Base-by-base conservation (phyloP, 768 basidiomycete genomes). In the Strobilomyces confusus region DNA sequence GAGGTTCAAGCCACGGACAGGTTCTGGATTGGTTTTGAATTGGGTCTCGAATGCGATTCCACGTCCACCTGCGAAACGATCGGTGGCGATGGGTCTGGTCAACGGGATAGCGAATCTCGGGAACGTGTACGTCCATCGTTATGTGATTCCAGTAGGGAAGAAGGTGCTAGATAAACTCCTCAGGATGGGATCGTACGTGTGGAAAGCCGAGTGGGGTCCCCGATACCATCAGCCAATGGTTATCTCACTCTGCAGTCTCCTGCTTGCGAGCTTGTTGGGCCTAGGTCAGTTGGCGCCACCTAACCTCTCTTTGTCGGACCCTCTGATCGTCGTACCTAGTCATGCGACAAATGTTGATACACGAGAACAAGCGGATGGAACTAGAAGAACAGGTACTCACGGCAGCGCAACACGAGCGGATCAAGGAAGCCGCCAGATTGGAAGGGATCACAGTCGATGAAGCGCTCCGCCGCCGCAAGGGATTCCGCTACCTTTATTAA, bases 1-100 rank as follows among this genome's bases (percentile, higher is more conserved):
- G 5, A 47, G 23, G 15, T 6, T 29, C 33, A n/a, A 49, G 44
- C 3, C 30, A 2, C 37, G 14, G 25, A 25, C 46, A 75, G 78
- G 78, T 5, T 75, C 71, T 43, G 71, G 75, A 2, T 58, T 78
- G 7, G 80, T 74, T 0, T 59, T 80, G 23, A 79, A 81, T 1
- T 86, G 85, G 85, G 82, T 84, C 7, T 77, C 83, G 0, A 86
- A 82, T 58, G 72, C 77, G 0, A 67, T 85, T 32, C 79, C 82
- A 5, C 75, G 84, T 1, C 84, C 84, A 32, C 84, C 83, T 19
- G 75, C 80, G 1, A 66, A 66, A 43, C 67, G 75, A 17, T 62
- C 78, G 0, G 84, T 78, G 5, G 82, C 80, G 1, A 83, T 86
- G 26, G 84, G 77, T 1, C 73, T 87, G 42, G 81, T 84, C 4